Base-by-base conservation (phyloP, 2,329 filamentous ascomycete genomes). In the Neocatenulostroma microsporum region DNA sequence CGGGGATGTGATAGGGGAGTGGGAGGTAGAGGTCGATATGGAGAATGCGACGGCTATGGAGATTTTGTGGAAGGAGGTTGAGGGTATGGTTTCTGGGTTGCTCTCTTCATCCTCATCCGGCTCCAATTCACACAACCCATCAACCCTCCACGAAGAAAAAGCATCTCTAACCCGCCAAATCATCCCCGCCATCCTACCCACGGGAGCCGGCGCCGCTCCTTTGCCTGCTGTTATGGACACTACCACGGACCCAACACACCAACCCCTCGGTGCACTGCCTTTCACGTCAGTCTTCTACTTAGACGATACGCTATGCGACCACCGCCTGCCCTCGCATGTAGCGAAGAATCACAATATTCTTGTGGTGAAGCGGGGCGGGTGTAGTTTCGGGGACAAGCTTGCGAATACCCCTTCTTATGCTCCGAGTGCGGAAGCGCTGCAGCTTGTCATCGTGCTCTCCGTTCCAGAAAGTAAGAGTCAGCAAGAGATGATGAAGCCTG, bases 331-430 rank as follows among this genome's bases (percentile, higher is more conserved):
- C 10, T 49, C 67, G 2, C 58, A 66, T 6, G 60, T 78, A 3
- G 69, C 67, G 0, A 67, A 66, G 26, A 62, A 58, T 1, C 63
- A 94, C 62, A 80, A 94, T 34, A 69, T 96, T 41, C 78, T 98
- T 41, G 74, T 94, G 33, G 70, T 96, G 50, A 78, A 76, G 19
- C 78, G 91, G 5, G 89, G 91, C 25, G 78, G 77, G 1, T 98
- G 91, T 64, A 82, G 74, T 17, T 96, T 96, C 60, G 80, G 76
- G 23, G 66, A 81, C 19, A 98, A 98, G 60, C 65, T 96, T 1
- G 70, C 73, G 34, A 88, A 85, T 47, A 87, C 96, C n/a, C 87
- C 89, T 1, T 74, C 76, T 8, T 89, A 80, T 56, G 23, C 28
- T n/a, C 32, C 37, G 4, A 17, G 21, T 1, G 17, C 13, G 12